Evolutionary conservation across 345 rosid species (phyloP).

Genomic region (Dovyalis caffra): DNA sequence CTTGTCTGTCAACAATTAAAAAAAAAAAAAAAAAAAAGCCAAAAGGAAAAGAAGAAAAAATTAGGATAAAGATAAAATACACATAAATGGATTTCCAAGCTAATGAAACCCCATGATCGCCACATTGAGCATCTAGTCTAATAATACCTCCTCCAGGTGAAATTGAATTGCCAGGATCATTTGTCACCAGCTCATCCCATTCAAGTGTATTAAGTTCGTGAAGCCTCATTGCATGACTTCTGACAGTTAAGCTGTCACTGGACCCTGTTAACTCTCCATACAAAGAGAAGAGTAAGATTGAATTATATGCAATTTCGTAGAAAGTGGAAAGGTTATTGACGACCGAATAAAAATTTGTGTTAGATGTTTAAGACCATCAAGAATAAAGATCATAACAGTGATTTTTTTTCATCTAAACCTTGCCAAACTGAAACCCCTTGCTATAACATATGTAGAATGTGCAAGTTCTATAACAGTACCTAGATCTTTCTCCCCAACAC

Average conservation of each 20-base stretch:
- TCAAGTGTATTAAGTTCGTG: slow-evolving; percentile 95
- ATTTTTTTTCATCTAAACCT: neutral
- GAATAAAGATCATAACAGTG: neutral
- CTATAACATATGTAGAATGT: slow-evolving; percentile 4
- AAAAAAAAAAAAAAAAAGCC: neutral
- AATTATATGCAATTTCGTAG: neutral
- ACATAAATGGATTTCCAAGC: slow-evolving; percentile 5
- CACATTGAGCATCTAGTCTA: neutral
- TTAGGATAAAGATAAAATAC: neutral
- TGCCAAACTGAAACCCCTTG: slow-evolving; percentile 3
- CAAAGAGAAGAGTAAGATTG: slow-evolving; percentile 15
- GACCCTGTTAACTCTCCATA: slow-evolving; percentile 48
- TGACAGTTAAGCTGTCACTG: slow-evolving; percentile 40
- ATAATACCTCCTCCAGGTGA: slow-evolving; percentile 56
- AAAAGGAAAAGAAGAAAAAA: neutral
- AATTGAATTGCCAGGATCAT: slow-evolving; percentile 40
- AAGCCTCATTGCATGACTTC: slow-evolving; percentile 65
- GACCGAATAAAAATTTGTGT: neutral
- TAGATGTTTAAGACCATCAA: neutral
- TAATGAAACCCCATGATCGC: neutral
- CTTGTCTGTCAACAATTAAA: slow-evolving; percentile 45
- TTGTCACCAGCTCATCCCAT: slow-evolving; percentile 85
- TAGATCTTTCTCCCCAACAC: slow-evolving; percentile 34
- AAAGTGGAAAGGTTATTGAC: neutral
- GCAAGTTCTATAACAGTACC: slow-evolving; percentile 25